Conservation (phyloP, 106 monocot species). For the Narthecium ossifragum region DNA sequence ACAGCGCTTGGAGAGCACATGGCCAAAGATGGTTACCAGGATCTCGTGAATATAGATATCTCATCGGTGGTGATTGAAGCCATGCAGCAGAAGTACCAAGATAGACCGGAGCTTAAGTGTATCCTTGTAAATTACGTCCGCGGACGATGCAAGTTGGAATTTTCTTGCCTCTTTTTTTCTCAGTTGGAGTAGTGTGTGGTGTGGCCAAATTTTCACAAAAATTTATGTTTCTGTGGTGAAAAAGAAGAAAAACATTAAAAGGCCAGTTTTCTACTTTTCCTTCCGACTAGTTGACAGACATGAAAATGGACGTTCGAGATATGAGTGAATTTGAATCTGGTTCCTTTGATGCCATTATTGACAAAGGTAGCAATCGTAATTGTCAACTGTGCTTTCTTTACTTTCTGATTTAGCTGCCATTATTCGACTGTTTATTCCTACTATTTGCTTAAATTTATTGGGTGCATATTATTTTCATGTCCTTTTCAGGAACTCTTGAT, state of each 20-base stretch:
- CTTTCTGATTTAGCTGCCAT: neutral
- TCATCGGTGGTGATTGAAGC: constrained; percentile 88
- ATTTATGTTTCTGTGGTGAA: neutral
- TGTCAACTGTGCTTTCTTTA: neutral
- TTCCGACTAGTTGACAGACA: constrained; percentile 32
- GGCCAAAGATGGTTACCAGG: constrained; percentile 73
- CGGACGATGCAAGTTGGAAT: neutral
- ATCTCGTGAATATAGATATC: constrained; percentile 80
- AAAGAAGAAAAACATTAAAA: no score
- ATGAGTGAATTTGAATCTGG: constrained; percentile 63
- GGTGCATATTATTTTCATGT: constrained; percentile 9
- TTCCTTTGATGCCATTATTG: constrained; percentile 87
- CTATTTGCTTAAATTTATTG: constrained; percentile 10
- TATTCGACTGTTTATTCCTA: neutral
- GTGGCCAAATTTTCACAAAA: neutral
- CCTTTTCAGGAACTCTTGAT: constrained; percentile 84
- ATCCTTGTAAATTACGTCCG: constrained; percentile 19
- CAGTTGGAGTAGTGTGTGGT: neutral
- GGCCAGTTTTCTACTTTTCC: constrained; percentile 8
- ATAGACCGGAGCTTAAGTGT: constrained; percentile 72
- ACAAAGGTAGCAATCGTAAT: constrained; percentile 58
- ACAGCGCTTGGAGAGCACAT: constrained; percentile 82
- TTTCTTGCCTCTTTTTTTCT: no score
- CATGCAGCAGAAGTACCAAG: constrained; percentile 66
- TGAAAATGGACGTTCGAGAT: constrained; percentile 83